Base-by-base conservation (phyloP, 2,329 filamentous ascomycete species). In the Paracorniculantispora psalliotae region DNA sequence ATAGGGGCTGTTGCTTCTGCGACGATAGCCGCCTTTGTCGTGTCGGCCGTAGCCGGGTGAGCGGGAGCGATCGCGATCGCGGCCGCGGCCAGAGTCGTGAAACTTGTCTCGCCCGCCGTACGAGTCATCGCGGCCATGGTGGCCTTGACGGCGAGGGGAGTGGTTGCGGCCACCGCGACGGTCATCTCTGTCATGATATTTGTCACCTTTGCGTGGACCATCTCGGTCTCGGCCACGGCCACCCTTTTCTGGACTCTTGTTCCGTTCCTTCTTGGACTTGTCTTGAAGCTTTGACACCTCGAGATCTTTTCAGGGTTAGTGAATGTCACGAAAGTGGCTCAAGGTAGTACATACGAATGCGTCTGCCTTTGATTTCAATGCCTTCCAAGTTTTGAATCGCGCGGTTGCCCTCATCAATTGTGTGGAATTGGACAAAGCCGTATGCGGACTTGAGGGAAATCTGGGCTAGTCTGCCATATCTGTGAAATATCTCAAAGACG, bases 381-480 rank as follows among this genome's bases (percentile, higher is more conserved):
- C 90, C 91, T 73, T 97, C 91, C 62, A 97, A 86, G 37, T 81
- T 81, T 37, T 89, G 80, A 66, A 97, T 81, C 4, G 93, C 93
- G 48, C 81, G 79, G 59, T 83, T 79, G 63, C 92, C 96, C 68
- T 93, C 88, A 2, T 82, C 79, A 4, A 86, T 77, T 30, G 91
- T 87, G 64, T 96, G 82, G 65, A 96, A 99, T 71, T 97, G 94
- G 37, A 97, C 92, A 70, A 97, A 99, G 1, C 94, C 94, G 73
- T 96, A 97, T 1, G 92, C 92, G 64, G 94, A 92, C 73, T 97
- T 97, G 66, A 97, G 91, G 1, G 92, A 96, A 61, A 97, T 94
- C 71, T 99, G 94, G 2, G 92, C 93, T 49, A 99, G 79, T 62
- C 87, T 88, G 57, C 94, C 94, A 70, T 91, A 92, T 59, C 81